Evolutionary conservation across 257 asterid species (phyloP), one percentile per base, ranked within the genome.

Genomic region (Agastache rugosa): DNA sequence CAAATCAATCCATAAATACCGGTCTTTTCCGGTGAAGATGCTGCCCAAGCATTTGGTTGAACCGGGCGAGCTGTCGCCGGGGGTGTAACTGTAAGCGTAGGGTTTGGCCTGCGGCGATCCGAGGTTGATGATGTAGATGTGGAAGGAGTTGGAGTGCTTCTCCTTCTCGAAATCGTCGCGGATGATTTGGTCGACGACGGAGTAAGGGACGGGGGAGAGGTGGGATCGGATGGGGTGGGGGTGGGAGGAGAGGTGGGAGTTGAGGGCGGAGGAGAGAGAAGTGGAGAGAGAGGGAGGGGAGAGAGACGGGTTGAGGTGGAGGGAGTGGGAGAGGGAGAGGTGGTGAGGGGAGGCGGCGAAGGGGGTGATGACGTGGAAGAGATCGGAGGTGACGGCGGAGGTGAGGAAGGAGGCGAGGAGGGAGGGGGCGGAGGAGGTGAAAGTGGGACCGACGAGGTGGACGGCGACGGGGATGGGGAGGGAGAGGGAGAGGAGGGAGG

Each of bases 1-100:
- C 66, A 95, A 80, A 81, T 95, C 99, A 51, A 95, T 87, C 99
- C 99, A 95, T 76, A 95, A 22, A 78, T 92, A 95, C 20, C 99
- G 84, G 8, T 92, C 98, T 63, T 88, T 89, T 19, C 96, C 99
- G 0, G 97, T 84, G 98, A 98, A 95, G 53, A 95, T 76, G 48
- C 87, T 85, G 73, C 99, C 99, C 77, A 92, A 61, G 63, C 99
- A 94, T 75, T 94, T 92, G 56, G 96, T 85, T 5, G 77, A 66
- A 6, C 92, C 97, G 2, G 95, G 90, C 0, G 98, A 92, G 27
- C 87, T 82, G 62, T 95, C 99, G 15, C 99, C 97, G 8, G 85
- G 80, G 15, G 87, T 78, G 58, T 92, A 89, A 69, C 89, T 87
- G 79, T 92, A 94, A 20, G 88, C 99, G 63, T 90, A 94, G 15